Evolutionary conservation across 371 early-diverging fungal species (phyloP).

Genomic region (Chytridium lagenaria): DNA sequence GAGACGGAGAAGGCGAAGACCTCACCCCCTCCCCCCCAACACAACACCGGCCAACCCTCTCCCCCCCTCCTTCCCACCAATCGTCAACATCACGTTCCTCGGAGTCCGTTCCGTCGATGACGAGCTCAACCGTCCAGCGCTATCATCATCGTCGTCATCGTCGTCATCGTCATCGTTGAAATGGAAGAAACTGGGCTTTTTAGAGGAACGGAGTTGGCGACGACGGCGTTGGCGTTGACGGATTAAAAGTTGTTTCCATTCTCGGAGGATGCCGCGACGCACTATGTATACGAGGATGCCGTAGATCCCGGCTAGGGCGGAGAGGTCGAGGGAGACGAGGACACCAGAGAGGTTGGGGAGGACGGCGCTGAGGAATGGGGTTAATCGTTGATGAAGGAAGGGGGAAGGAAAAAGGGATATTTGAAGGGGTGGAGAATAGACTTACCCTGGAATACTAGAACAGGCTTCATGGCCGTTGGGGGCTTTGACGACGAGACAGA

Average conservation of each 20-base stretch:
- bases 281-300: slow-evolving; percentile 1
- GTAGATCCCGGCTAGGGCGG: slow-evolving; percentile 6
- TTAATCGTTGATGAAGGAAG: not conserved
- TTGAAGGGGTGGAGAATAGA: not conserved
- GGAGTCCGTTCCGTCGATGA: not conserved
- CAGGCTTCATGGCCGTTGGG: slow-evolving; percentile 13
- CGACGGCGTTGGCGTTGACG: not conserved
- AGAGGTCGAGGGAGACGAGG: not conserved
- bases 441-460: slow-evolving; percentile 1
- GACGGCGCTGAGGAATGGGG: not conserved
- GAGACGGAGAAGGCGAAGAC: not conserved
- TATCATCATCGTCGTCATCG: not conserved
- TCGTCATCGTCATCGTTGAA: not conserved
- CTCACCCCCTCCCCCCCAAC: not conserved
- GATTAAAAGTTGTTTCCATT: slow-evolving; percentile 6
- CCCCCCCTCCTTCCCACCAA: slow-evolving; percentile 16
- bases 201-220: not conserved
- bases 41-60: slow-evolving; percentile 8
- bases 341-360: slow-evolving; percentile 16
- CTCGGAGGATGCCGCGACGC: slow-evolving; percentile 17
- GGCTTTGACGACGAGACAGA: not conserved
- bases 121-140: not conserved
- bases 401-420: not conserved
- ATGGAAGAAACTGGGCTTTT: too few relatives aligned
- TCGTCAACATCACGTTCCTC: not conserved